These are phyloP conservation scores for Kalmusia sp. DNA, from an alignment of 2,329 filamentous ascomycete genomes.

Conservation along the genomic window DNA sequence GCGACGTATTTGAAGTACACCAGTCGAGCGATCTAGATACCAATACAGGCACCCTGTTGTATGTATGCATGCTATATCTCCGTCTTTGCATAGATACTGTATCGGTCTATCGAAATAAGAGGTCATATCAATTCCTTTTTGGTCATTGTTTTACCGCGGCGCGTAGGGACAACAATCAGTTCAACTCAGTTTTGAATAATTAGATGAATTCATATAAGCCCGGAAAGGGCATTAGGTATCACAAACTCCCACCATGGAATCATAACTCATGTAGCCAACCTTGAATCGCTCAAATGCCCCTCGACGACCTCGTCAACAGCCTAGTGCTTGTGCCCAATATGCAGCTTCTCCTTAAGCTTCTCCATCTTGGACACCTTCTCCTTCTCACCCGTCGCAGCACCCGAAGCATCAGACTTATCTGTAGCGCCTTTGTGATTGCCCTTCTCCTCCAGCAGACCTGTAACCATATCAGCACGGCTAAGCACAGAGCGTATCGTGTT, in stretches of 20 bases:
- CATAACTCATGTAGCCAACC: neutral
- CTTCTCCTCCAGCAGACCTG: conserved; percentile 63
- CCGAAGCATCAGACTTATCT: neutral
- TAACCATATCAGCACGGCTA: conserved; percentile 42
- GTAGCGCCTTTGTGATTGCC: conserved; percentile 50
- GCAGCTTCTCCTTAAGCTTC: conserved; percentile 75
- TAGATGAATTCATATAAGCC: neutral
- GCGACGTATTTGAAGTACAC: neutral
- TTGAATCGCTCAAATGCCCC: neutral
- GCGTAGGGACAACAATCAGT: no score
- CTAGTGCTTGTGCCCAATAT: conserved; percentile 51
- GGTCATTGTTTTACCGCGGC: no score
- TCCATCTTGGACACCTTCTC: conserved; percentile 63
- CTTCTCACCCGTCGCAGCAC: conserved; percentile 24
- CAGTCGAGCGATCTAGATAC: conserved; percentile 3
- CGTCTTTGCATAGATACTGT: no score
- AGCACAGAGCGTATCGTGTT: conserved; percentile 20
- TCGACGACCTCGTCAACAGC: neutral
- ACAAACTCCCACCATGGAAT: conserved; percentile 4
- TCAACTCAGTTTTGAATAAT: no score
- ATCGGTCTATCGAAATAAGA: no score
- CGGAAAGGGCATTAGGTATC: neutral
- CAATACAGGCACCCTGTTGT: neutral
- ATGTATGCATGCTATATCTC: neutral
- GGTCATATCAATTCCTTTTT: no score